Conservation (phyloP, 108 stramenopile species). For the Seminavis robusta region DNA sequence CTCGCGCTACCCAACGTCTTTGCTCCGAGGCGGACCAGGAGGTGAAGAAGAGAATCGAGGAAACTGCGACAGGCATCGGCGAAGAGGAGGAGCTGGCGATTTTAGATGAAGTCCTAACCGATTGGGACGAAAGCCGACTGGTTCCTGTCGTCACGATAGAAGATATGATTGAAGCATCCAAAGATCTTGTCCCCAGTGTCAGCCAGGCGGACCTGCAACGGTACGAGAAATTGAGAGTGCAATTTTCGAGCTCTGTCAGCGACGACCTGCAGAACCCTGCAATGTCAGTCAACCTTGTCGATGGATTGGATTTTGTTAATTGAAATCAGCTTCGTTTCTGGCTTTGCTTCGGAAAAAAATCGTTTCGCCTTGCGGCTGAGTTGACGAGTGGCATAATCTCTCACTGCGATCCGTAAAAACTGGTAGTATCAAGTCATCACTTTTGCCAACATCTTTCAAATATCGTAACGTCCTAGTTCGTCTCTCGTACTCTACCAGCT, state of each 20-base stretch:
- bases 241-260: conserved; percentile 24
- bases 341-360: no score
- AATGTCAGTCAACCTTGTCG: no score
- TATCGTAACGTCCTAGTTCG: no score
- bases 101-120: conserved; percentile 46
- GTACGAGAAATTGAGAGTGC: conserved; percentile 58
- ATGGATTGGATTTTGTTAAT: no score
- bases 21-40: conserved; percentile 75
- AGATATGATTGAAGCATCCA: conserved; percentile 66
- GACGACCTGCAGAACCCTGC: no score
- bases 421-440: no score
- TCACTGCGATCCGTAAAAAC: no score
- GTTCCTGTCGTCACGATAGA: conserved; percentile 49
- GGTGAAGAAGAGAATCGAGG: conserved; percentile 10
- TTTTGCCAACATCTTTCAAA: no score
- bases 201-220: conserved; percentile 49
- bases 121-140: conserved; percentile 54
- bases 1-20: conserved; percentile 65
- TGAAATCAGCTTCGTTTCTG: no score
- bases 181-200: conserved; percentile 66
- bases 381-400: no score
- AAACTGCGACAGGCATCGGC: background rate
- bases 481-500: no score
- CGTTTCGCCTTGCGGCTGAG: no score
- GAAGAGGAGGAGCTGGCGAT: conserved; percentile 1